Base-by-base conservation (phyloP, 192 early-diverging fungal species). In the Pecoramyces ruminantium region DNA sequence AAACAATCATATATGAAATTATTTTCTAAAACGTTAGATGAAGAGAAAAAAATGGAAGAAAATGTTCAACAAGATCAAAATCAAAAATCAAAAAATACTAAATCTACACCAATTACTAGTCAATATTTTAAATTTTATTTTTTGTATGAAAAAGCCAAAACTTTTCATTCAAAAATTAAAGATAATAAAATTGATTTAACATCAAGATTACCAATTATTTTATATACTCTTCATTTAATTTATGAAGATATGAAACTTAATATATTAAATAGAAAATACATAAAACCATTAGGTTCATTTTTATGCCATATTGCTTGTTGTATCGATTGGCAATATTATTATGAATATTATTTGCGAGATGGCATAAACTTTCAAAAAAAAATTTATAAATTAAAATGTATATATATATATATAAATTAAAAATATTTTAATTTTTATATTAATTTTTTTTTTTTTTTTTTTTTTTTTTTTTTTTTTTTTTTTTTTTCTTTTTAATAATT, bases 201-300 rank as follows among this genome's bases (percentile, higher is more conserved):
- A 9, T 9, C 4, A 67, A 67, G 51, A 8, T n/a, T 90, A 40
- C 79, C 79, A 11, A 79, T 67, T 18, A 81, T 90, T 40, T 80
- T 91, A 6, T 67, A 84, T 14, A 80, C 86, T 0, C 79, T 92
- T 6, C 90, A 92, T 81, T 81, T 92, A 0, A 83, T 92, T 28
- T 87, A 89, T 79, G 89, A 91, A 38, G 88, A 92, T 81, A 51
- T 89, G 25, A 86, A 86, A 67, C 80, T 89, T 28, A 83, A 86
- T 80, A n/a, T 85, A 28, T 58, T 79, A 11, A 84, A 82, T 5
- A 81, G 82, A 67, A 81, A 85, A 27, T 83, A 85, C 18, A 77
- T 82, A 6, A 77, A 86, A 38, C 34, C 83, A 38, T 42, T 79
- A 17, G 86, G 84, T 42, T 27, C 84, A 4, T 77, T 89, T 42